Conservation (phyloP, 1,139 yeast genomes). For the Blastobotrys raffinosifermentans region DNA sequence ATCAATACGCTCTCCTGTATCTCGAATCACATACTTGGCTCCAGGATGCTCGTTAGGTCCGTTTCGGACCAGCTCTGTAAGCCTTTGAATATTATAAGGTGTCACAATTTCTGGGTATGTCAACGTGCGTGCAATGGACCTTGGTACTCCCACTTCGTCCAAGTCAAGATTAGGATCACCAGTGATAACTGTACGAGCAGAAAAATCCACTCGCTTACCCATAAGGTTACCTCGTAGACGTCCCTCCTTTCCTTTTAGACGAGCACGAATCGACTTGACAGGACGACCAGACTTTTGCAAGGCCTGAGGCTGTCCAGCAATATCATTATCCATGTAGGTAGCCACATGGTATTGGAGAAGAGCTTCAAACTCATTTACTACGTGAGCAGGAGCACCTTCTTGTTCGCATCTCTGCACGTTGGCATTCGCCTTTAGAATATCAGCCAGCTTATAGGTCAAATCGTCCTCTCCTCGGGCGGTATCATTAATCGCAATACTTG, state of each 20-base stretch:
- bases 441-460: conserved; percentile 95
- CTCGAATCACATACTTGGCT: conserved; percentile 96
- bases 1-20: conserved; percentile 97
- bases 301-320: conserved; percentile 99
- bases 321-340: conserved; percentile 99
- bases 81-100: conserved; percentile 89
- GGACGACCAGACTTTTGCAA: conserved; percentile 98
- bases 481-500: conserved; percentile 95
- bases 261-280: conserved; percentile 94
- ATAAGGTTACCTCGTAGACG: conserved; percentile 96
- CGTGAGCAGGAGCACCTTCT: conserved; percentile 99
- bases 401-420: conserved; percentile 94
- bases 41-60: conserved; percentile 99
- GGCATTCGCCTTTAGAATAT: conserved; percentile 90
- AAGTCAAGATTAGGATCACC: conserved; percentile 98
- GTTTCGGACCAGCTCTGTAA: conserved; percentile 89
- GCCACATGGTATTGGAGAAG: conserved; percentile 96
- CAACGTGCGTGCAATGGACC: conserved; percentile 89
- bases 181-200: conserved; percentile 98
- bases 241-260: conserved; percentile 98
- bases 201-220: conserved; percentile 99
- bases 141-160: conserved; percentile 98
- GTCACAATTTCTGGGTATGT: conserved; percentile 97
- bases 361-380: conserved; percentile 92
- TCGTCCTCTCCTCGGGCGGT: conserved; percentile 99